phyloP scores from a whole-genome alignment of 495 filamentous ascomycete genomes.

The Podospora appendiculata region DNA sequence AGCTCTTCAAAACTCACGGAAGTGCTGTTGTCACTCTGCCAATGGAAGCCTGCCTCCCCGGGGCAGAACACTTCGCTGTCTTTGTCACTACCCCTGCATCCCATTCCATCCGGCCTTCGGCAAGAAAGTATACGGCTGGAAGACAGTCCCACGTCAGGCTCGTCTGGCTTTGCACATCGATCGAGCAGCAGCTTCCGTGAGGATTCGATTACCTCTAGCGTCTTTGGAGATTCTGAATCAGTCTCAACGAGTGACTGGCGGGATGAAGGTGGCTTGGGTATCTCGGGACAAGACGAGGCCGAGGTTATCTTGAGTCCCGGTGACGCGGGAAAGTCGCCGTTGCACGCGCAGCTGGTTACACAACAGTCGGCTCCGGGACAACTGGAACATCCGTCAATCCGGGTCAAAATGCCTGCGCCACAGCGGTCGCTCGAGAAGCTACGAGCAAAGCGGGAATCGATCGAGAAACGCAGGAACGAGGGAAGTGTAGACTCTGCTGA shows the following conservation, averaged over 20 bases:
- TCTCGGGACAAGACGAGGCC: constrained; percentile 47
- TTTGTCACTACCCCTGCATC: constrained; percentile 32
- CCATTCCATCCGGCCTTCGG: constrained; percentile 56
- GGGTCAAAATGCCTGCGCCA: constrained; percentile 31
- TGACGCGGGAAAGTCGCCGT: constrained; percentile 23
- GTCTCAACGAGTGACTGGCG: constrained; percentile 69
- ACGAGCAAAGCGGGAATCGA: constrained; percentile 63
- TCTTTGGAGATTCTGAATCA: constrained; percentile 78
- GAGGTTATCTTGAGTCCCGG: constrained; percentile 24
- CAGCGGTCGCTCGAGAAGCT: constrained; percentile 73
- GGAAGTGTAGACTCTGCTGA: constrained; percentile 75
- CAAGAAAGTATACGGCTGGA: constrained; percentile 54
- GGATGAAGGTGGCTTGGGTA: constrained; percentile 58
- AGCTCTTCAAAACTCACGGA: constrained; percentile 83
- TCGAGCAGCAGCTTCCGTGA: constrained; percentile 71
- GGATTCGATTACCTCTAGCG: constrained; percentile 78
- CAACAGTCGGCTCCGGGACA: constrained; percentile 61
- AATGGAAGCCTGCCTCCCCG: constrained; percentile 76
- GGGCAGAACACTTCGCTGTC: constrained; percentile 34
- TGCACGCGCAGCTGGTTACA: constrained; percentile 48
- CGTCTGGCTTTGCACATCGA: constrained; percentile 61
- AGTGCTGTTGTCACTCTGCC: constrained; percentile 73
- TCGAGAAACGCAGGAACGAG: constrained; percentile 69
- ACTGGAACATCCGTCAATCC: constrained; percentile 45
- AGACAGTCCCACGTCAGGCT: constrained; percentile 78